These are phyloP conservation scores for Psophocarpus tetragonolobus DNA, from an alignment of 306 rosid genomes.

Conservation along the genomic window DNA sequence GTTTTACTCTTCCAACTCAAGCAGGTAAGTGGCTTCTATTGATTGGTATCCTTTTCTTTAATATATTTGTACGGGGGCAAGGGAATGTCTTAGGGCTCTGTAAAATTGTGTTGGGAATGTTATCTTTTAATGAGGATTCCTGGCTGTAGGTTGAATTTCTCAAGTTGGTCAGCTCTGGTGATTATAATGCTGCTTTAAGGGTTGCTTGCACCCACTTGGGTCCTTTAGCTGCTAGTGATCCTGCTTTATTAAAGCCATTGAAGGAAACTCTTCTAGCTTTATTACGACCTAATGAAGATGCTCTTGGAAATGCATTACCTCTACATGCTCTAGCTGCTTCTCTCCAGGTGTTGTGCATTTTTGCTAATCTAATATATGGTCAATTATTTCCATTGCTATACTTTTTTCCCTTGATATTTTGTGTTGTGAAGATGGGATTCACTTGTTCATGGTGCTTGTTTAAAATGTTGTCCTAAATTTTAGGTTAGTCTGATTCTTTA, in stretches of 20 bases:
- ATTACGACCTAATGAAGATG: constrained; percentile 75
- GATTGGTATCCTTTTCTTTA: not conserved
- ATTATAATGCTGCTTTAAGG: constrained; percentile 75
- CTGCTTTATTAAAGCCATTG: constrained; percentile 74
- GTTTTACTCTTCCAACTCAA: constrained; percentile 88
- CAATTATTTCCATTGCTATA: constrained; percentile 15
- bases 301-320: constrained; percentile 81
- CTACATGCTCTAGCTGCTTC: constrained; percentile 87
- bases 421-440: not conserved
- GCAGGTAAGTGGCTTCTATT: constrained; percentile 61
- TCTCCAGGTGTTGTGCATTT: constrained; percentile 67
- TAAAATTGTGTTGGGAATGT: constrained; percentile 4
- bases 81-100: not conserved
- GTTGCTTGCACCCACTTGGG: constrained; percentile 95
- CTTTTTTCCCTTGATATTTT: not conserved
- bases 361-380: constrained; percentile 3
- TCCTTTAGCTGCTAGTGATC: constrained; percentile 85
- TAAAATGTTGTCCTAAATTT: not conserved
- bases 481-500: not conserved
- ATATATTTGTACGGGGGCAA: not conserved
- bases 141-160: constrained; percentile 90
- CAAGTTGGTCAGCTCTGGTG: constrained; percentile 85
- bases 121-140: constrained; percentile 27
- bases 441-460: constrained; percentile 16
- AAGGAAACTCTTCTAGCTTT: constrained; percentile 93